Evolutionary conservation across 106 monocot genomes (phyloP).

Genomic region (Gastrodia elata): DNA sequence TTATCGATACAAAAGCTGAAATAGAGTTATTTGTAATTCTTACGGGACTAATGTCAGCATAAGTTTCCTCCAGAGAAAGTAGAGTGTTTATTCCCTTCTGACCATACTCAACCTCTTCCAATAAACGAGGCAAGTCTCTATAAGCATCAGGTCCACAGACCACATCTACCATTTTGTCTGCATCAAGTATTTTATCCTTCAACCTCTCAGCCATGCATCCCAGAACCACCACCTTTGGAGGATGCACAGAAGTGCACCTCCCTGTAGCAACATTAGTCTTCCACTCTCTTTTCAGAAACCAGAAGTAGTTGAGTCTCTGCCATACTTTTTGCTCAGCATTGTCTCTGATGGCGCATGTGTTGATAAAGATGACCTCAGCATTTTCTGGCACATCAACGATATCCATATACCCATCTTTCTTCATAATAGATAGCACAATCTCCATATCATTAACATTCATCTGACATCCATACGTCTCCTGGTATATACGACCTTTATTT

Average conservation of each 20-base stretch:
- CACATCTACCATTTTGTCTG: constrained; percentile 98
- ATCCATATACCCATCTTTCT: constrained; percentile 69
- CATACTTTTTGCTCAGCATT: constrained; percentile 99
- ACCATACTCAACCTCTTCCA: constrained; percentile 86
- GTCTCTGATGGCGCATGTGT: constrained; percentile 94
- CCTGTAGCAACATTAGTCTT: constrained; percentile 73
- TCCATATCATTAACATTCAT: constrained; percentile 99
- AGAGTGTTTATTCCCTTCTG: constrained; percentile 95
- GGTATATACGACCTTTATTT: constrained; percentile 81
- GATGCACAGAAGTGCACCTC: constrained; percentile 70
- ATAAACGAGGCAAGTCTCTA: constrained; percentile 73
- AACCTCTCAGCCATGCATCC: constrained; percentile 99
- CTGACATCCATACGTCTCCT: constrained; percentile 98
- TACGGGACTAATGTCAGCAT: constrained; percentile 97
- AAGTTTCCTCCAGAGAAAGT: constrained; percentile 95
- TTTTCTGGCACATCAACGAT: constrained; percentile 64
- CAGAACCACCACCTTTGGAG: constrained; percentile 89
- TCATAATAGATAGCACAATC: constrained; percentile 96
- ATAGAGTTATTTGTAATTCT: constrained; percentile 89
- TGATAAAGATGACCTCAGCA: constrained; percentile 96
- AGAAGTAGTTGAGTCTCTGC: constrained; percentile 98
- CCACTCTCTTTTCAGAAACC: constrained; percentile 99
- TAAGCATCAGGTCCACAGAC: constrained; percentile 99
- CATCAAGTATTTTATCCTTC: constrained; percentile 90
- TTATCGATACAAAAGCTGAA: constrained; percentile 88